Evolutionary conservation across 2,329 filamentous ascomycete species (phyloP).

Genomic region (Penicillium sp.): DNA sequence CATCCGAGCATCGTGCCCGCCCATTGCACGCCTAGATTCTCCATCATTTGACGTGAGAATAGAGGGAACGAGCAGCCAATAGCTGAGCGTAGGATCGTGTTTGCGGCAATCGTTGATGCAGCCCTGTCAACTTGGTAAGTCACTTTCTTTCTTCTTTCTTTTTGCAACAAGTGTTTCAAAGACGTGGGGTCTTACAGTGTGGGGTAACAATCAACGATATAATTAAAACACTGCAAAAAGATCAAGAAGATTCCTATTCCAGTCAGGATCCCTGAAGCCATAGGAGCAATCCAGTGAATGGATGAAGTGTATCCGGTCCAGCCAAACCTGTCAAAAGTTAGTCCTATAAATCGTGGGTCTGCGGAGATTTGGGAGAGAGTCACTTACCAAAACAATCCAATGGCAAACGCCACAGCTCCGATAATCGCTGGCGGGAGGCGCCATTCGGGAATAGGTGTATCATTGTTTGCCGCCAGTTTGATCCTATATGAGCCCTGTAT

Average conservation of each 20-base stretch:
- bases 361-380: neutral
- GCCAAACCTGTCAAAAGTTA: conserved; percentile 51
- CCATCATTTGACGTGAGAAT: conserved; percentile 11
- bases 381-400: conserved; percentile 65
- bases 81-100: conserved; percentile 8
- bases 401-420: conserved; percentile 53
- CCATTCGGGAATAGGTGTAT: conserved; percentile 57
- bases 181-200: conserved; percentile 42
- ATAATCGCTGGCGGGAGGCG: conserved; percentile 53
- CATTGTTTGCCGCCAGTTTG: conserved; percentile 66
- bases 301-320: conserved; percentile 61
- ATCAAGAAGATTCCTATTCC: conserved; percentile 59
- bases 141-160: neutral
- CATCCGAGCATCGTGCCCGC: conserved; percentile 10
- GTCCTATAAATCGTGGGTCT: neutral
- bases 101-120: conserved; percentile 10
- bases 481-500: conserved; percentile 66
- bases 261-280: conserved; percentile 49
- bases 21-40: conserved; percentile 10
- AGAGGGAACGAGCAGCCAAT: conserved; percentile 10
- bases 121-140: conserved; percentile 1
- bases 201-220: conserved; percentile 59
- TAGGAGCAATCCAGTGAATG: conserved; percentile 44
- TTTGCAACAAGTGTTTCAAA: neutral
- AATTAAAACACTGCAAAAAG: conserved; percentile 58